Percentiles rank a stretch among this genome's conserved stretches.
phyloP scores from a whole-genome alignment of 169 alveolate species.

The Toxoplasma gondii region DNA sequence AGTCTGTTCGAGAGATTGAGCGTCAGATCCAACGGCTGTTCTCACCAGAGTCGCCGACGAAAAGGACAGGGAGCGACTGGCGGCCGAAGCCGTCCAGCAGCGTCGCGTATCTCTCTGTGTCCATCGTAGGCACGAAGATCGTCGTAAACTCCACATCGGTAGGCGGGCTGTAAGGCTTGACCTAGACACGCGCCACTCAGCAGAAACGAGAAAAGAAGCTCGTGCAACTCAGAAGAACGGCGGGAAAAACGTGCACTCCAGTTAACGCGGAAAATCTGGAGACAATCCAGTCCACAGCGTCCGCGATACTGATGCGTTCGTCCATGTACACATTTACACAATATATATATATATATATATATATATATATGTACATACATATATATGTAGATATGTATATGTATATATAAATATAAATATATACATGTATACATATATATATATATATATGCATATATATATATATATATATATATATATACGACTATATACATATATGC shows the following conservation, averaged over 20 bases:
- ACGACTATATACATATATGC: too few species aligned
- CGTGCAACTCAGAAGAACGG: neutral
- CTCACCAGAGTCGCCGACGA: slow-evolving; percentile 91
- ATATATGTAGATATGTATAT: neutral
- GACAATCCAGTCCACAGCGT: too few species aligned
- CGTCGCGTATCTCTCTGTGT: slow-evolving; percentile 89
- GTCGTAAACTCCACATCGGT: slow-evolving; percentile 79
- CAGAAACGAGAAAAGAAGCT: neutral
- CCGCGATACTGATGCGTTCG: too few species aligned
- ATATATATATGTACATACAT: too few species aligned
- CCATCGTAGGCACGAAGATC: slow-evolving; percentile 94
- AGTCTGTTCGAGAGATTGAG: too few species aligned
- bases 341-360: too few species aligned
- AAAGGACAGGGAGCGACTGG: slow-evolving; percentile 88
- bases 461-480: too few species aligned
- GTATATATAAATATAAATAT: neutral
- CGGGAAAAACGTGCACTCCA: too few species aligned
- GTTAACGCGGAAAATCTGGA: too few species aligned
- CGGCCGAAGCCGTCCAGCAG: slow-evolving; percentile 82
- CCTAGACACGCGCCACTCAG: neutral
- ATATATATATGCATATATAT: too few species aligned
- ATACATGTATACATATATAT: neutral
- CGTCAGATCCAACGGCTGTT: neutral
- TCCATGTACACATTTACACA: too few species aligned
- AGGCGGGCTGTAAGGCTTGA: neutral